Base-by-base conservation (phyloP, 2,329 filamentous ascomycete species). In the Cadophora gregata region DNA sequence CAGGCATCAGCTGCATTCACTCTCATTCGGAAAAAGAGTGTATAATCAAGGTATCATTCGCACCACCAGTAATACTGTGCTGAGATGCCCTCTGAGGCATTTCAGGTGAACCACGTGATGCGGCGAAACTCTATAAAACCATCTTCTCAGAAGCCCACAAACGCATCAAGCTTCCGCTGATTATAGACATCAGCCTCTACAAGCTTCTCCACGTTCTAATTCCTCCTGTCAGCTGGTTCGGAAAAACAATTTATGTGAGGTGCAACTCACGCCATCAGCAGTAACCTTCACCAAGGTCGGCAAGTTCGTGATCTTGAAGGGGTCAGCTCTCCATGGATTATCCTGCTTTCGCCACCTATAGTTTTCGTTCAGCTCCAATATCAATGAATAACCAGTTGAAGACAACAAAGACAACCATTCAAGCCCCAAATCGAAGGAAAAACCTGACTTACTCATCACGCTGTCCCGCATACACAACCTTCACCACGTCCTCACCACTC, bases 201-300 rank as follows among this genome's bases (percentile, higher is more conserved):
- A 9, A 75, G 64, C 59, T 63, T 69, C 27, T 73, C 70, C 69
- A 70, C 72, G 14, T 67, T 62, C 74, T 75, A 33, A 3, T 12
- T 4, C 1, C 4, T 1, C 9, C 74, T 25, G 73, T 65, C 24
- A 61, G 33, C 5, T 16, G 4, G 16, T 9, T 24, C 9, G 19
- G 36, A 56, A 29, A 4, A 33, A 4, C 21, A 2, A 4, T 2
- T 4, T 3, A 2, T 16, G 4, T 9, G 29, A 36, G 3, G 2
- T 33, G 24, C 16, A 4, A 72, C 70, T 67, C 51, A 74, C 72
- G 5, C 70, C 70, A 25, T 70, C 69, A 10, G 63, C 62, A 7
- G 69, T 73, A 25, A 75, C 68, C 27, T 75, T 76, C 25, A 73
- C 70, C 19, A 76, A 33, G 3, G 73, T 76, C 2, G 74, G 73